These are phyloP conservation scores for Cytospora schulzeri DNA, from an alignment of 2,329 filamentous ascomycete species.

Conservation along the genomic window DNA sequence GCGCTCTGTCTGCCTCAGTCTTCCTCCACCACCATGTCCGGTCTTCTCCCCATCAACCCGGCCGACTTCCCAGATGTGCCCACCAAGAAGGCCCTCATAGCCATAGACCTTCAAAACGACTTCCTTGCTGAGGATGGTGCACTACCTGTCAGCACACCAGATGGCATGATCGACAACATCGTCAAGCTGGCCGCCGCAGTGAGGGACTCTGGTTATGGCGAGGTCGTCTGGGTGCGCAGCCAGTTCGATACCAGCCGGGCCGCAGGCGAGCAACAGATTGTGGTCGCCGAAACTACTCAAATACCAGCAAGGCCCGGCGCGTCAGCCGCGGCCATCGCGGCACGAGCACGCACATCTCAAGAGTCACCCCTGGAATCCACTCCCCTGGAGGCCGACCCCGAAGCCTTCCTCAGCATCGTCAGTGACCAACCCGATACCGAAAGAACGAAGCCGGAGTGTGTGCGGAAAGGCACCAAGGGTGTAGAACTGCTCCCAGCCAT, in stretches of 20 bases:
- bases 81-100: constrained; percentile 71
- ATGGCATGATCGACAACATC: constrained; percentile 68
- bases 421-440: constrained; percentile 21
- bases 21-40: constrained; percentile 27
- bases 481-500: constrained; percentile 48
- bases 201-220: constrained; percentile 66
- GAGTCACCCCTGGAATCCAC: not conserved
- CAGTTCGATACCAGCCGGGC: constrained; percentile 67
- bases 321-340: constrained; percentile 13
- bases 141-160: constrained; percentile 64
- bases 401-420: constrained; percentile 40
- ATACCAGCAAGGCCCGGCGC: constrained; percentile 29
- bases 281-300: constrained; percentile 42
- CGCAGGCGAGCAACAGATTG: constrained; percentile 54
- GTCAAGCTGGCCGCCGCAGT: constrained; percentile 70
- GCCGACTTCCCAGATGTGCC: constrained; percentile 57
- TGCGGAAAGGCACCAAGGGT: constrained; percentile 48
- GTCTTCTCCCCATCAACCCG: constrained; percentile 59
- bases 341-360: constrained; percentile 37
- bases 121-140: constrained; percentile 72
- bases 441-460: constrained; percentile 43
- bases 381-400: constrained; percentile 35
- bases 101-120: constrained; percentile 90
- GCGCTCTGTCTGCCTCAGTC: constrained; percentile 9
- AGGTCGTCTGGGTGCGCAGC: constrained; percentile 84